Base-by-base conservation (phyloP, 2,329 filamentous ascomycete genomes). In the Decorospora gaudefroyi region DNA sequence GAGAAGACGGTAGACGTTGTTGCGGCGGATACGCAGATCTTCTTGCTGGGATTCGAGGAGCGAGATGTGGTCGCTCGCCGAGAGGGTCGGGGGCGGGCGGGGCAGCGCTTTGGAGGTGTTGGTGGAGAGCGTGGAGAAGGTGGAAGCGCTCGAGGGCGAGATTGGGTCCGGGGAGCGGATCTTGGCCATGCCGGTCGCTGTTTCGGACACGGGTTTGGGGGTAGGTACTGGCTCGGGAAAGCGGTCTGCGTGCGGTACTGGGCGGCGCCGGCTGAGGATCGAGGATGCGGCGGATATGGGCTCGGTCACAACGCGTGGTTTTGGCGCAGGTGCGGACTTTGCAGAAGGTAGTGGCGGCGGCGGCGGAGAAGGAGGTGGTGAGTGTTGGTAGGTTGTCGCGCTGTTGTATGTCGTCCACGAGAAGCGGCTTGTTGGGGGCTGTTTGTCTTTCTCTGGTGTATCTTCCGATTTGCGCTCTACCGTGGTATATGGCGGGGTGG, bases 331-430 rank as follows among this genome's bases (percentile, higher is more conserved):
- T 27, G 35, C 35, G 13, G 34, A 45, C 3, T 33, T 29, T 17
- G 49, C 23, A 13, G 43, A 12, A 3, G 57, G 56, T 6, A 71
- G 68, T 7, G 72, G 57, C 12, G 65, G 61, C 10, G 69, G 68
- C 15, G 67, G 68, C 12, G 74, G 74, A 37, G 70, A 74, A 7
- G 70, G 67, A 3, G 72, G 72, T 27, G 72, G 72, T 33, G 71
- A 72, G 39, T 71, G 67, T 33, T 73, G 69, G 43, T 72, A 68
- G 3, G 69, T 71, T 5, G 66, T 68, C 45, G 51, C 56, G 26
- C 68, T 74, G 44, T 61, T 64, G 37, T 65, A 64, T 11, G 62
- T 64, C 12, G 61, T 64, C 57, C 62, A 65, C 18, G 63, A 62
- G 32, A 67, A 67, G 26, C 59, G 57, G 17, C 63, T 67, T 17